These are phyloP conservation scores for Hypoxylon rickii DNA, from an alignment of 495 filamentous ascomycete species.

Conservation along the genomic window DNA sequence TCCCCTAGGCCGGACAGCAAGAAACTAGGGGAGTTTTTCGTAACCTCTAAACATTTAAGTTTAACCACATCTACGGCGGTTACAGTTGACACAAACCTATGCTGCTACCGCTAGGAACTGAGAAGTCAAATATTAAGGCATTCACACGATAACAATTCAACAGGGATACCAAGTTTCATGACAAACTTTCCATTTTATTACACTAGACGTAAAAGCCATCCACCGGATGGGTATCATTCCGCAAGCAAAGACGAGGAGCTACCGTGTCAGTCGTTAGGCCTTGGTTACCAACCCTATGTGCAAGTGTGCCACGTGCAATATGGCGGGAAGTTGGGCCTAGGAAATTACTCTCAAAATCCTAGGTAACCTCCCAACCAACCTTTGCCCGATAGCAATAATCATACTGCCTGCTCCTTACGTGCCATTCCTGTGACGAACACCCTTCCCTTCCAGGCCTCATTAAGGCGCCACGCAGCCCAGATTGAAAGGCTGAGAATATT, in stretches of 20 bases:
- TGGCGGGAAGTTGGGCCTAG: background rate
- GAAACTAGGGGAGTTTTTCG: no score
- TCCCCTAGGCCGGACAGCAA: no score
- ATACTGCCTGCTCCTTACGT: background rate
- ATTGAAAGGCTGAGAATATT: background rate
- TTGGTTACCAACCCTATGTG: constrained; percentile 1
- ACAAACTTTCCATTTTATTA: constrained; percentile 20
- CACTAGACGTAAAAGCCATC: constrained; percentile 22
- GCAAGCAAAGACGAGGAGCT: constrained; percentile 15
- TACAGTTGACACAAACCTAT: no score
- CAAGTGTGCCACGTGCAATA: background rate
- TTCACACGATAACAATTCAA: background rate
- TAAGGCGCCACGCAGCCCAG: background rate
- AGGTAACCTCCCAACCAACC: background rate
- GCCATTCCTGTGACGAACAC: background rate
- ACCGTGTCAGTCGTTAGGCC: constrained; percentile 9
- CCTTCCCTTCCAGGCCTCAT: background rate
- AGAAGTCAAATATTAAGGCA: background rate
- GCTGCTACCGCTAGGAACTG: no score
- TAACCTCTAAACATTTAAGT: no score
- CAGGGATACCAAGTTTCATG: background rate
- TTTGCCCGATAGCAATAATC: background rate
- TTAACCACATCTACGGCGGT: no score
- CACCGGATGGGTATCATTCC: constrained; percentile 34
- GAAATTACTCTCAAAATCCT: background rate